Percentiles rank a stretch among this genome's conserved stretches.
Evolutionary conservation across 768 basidiomycete genomes (phyloP).

Genomic region (Leccinum rimulosum): DNA sequence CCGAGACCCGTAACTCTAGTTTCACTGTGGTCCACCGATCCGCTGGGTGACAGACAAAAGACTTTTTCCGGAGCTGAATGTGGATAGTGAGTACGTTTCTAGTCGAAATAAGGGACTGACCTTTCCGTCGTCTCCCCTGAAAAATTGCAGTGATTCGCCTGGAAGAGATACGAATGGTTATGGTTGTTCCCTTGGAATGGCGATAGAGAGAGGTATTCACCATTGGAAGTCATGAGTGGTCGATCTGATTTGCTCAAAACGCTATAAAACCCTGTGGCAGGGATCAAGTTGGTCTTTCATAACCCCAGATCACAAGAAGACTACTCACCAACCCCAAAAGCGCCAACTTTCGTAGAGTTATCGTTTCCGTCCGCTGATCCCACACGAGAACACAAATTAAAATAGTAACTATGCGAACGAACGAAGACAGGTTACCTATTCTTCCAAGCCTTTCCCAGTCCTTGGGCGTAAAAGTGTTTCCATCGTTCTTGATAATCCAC

Average conservation of each 20-base stretch:
- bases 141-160: slow-evolving; percentile 17
- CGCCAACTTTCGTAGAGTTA: slow-evolving; percentile 13
- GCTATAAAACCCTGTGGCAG: slow-evolving; percentile 15
- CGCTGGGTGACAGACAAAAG: neutral
- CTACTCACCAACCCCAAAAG: slow-evolving; percentile 17
- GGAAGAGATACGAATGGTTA: neutral
- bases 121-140: slow-evolving; percentile 6
- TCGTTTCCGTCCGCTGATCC: slow-evolving; percentile 14
- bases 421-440: slow-evolving; percentile 10
- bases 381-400: neutral
- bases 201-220: neutral
- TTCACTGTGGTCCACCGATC: slow-evolving; percentile 9
- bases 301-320: neutral
- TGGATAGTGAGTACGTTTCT: neutral
- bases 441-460: slow-evolving; percentile 16
- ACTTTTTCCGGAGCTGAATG: slow-evolving; percentile 4
- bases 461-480: neutral
- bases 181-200: neutral
- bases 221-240: slow-evolving; percentile 12
- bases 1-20: slow-evolving; percentile 7
- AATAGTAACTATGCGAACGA: neutral
- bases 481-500: slow-evolving; percentile 17
- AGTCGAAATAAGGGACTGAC: neutral
- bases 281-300: neutral
- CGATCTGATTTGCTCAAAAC: slow-evolving; percentile 17